These are phyloP conservation scores for Xylaria sp. DNA, from an alignment of 2,329 filamentous ascomycete genomes.

Conservation along the genomic window DNA sequence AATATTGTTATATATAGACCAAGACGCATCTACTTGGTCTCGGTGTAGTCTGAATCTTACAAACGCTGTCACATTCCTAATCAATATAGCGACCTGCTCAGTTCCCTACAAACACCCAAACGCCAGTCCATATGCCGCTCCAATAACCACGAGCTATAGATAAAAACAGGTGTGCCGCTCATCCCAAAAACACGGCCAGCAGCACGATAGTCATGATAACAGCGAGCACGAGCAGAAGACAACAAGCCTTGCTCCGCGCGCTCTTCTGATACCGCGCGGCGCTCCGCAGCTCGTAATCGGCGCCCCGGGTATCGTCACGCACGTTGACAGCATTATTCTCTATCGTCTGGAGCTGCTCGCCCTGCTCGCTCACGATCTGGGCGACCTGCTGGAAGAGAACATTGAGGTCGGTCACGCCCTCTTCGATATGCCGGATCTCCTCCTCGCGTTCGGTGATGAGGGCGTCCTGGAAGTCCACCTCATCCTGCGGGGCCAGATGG, in stretches of 20 bases:
- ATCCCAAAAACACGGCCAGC: slow-evolving; percentile 84
- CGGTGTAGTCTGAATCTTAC: slow-evolving; percentile 15
- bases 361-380: slow-evolving; percentile 95
- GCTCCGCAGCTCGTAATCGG: slow-evolving; percentile 84
- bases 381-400: slow-evolving; percentile 98
- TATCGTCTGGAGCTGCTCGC: slow-evolving; percentile 87
- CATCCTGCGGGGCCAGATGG: slow-evolving; percentile 87
- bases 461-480: slow-evolving; percentile 97
- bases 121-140: slow-evolving; percentile 30
- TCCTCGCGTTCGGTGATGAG: slow-evolving; percentile 96
- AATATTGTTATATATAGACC: slow-evolving; percentile 21
- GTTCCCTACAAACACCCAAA: slow-evolving; percentile 31
- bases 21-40: slow-evolving; percentile 4
- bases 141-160: slow-evolving; percentile 29
- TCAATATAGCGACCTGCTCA: slow-evolving; percentile 6
- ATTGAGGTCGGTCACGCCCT: slow-evolving; percentile 93
- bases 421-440: slow-evolving; percentile 97
- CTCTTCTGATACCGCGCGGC: slow-evolving; percentile 95
- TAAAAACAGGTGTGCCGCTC: slow-evolving; percentile 43
- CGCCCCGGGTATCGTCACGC: slow-evolving; percentile 82
- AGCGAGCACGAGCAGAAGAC: slow-evolving; percentile 85
- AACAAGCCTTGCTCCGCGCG: slow-evolving; percentile 93
- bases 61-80: slow-evolving; percentile 7
- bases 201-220: slow-evolving; percentile 91
- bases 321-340: slow-evolving; percentile 88